These are phyloP conservation scores for Paraurostyla sp. DNA, from an alignment of 73 alveolate species.

Conservation along the genomic window DNA sequence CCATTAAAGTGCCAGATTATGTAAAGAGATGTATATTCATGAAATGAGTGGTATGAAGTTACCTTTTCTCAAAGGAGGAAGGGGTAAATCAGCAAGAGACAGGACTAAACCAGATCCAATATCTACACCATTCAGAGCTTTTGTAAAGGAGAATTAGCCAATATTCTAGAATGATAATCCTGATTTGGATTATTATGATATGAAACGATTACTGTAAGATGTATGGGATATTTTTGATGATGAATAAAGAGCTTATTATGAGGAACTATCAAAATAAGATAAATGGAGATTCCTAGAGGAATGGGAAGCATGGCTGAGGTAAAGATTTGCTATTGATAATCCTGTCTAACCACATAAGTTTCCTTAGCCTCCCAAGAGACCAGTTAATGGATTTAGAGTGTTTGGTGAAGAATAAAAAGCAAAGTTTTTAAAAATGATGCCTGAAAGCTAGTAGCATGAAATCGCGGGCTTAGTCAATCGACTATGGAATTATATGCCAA, in stretches of 20 bases:
- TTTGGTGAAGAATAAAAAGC: slow-evolving; percentile 24
- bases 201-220: slow-evolving; percentile 11
- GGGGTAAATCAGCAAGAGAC: slow-evolving; percentile 54
- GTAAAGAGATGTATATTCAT: slow-evolving; percentile 28
- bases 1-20: neutral
- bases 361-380: slow-evolving; percentile 40
- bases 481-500: slow-evolving; percentile 13
- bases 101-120: slow-evolving; percentile 48
- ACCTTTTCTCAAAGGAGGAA: slow-evolving; percentile 10
- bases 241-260: slow-evolving; percentile 22
- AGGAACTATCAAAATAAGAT: slow-evolving; percentile 15
- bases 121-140: slow-evolving; percentile 27
- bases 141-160: slow-evolving; percentile 14
- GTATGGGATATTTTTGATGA: slow-evolving; percentile 53
- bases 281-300: slow-evolving; percentile 52
- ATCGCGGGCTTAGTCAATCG: slow-evolving; percentile 30
- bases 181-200: slow-evolving; percentile 47
- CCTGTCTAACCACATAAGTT: slow-evolving; percentile 32
- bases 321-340: slow-evolving; percentile 19
- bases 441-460: slow-evolving; percentile 34
- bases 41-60: slow-evolving; percentile 19
- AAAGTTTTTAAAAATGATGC: slow-evolving; percentile 6
- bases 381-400: slow-evolving; percentile 28
- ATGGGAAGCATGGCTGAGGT: slow-evolving; percentile 60
- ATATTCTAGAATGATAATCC: slow-evolving; percentile 47